A percentile compares a stretch with the other conserved stretches of the same genome.
Conservation (phyloP, 306 rosid genomes). For the Casuarina equisetifolia region DNA sequence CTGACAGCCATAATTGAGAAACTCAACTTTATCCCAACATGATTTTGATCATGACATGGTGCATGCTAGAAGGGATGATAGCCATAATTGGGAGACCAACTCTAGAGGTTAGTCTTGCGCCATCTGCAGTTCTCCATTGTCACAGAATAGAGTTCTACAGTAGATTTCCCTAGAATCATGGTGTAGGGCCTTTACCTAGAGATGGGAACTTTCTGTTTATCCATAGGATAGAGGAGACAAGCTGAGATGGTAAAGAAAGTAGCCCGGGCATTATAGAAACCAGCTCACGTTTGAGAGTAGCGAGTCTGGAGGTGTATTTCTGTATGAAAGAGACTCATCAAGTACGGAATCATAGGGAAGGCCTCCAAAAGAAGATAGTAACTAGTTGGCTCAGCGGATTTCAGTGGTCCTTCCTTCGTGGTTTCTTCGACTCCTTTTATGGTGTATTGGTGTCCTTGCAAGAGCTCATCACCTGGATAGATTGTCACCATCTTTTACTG, state of each 20-base stretch:
- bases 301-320: constrained; percentile 25
- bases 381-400: constrained; percentile 28
- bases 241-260: not conserved
- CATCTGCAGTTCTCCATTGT: constrained; percentile 26
- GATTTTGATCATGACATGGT: no score
- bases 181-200: not conserved
- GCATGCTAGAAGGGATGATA: no score
- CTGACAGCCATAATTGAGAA: not conserved
- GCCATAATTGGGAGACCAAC: not conserved
- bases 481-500: constrained; percentile 5
- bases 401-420: constrained; percentile 41
- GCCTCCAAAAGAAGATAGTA: constrained; percentile 20
- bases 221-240: constrained; percentile 1
- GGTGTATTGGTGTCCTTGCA: not conserved
- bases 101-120: not conserved
- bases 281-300: constrained; percentile 31
- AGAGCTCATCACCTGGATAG: not conserved
- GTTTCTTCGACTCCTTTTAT: not conserved
- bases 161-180: not conserved
- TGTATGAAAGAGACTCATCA: constrained; percentile 34
- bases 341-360: constrained; percentile 25
- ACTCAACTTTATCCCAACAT: no score
- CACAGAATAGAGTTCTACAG: constrained; percentile 28
- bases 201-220: not conserved
- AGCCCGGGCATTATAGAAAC: constrained; percentile 18